Conservation (phyloP, 176 grass and related monocot species). For the Phoenix dactylifera region DNA sequence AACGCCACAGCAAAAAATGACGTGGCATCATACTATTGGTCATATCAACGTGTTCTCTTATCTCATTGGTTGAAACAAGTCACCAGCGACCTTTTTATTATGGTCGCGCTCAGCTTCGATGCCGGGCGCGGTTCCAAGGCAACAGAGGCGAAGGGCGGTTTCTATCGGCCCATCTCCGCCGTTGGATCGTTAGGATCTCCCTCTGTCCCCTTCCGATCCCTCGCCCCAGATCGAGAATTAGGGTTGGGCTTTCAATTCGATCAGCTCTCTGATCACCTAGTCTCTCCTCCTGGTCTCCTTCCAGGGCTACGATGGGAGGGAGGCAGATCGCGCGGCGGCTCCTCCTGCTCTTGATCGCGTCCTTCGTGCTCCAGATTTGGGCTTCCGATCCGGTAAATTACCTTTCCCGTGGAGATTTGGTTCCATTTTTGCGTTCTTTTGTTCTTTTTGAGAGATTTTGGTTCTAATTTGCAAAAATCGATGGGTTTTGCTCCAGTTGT, state of each 20-base stretch:
- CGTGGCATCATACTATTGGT: constrained; percentile 14
- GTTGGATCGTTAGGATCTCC: neutral
- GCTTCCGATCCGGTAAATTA: constrained; percentile 74
- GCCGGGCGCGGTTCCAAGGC: neutral
- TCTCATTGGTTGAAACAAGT: constrained; percentile 33
- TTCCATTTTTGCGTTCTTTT: neutral
- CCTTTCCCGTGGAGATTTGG: neutral
- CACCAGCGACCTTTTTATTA: constrained; percentile 23
- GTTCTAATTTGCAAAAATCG: no score
- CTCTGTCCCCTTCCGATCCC: neutral
- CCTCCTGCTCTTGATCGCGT: constrained; percentile 40
- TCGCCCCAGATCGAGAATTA: neutral
- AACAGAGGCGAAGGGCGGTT: neutral
- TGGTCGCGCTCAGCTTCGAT: neutral
- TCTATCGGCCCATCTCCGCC: neutral
- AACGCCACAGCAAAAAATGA: neutral
- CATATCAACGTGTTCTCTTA: neutral
- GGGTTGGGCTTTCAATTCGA: neutral
- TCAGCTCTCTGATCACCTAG: neutral
- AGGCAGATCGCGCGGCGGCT: constrained; percentile 16
- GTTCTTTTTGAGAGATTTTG: neutral
- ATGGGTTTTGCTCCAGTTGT: constrained; percentile 39
- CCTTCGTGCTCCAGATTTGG: constrained; percentile 55
- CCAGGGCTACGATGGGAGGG: constrained; percentile 7
- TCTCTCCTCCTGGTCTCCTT: neutral